phyloP scores from a whole-genome alignment of 495 filamentous ascomycete genomes.

The Aeminium ludgeri region DNA sequence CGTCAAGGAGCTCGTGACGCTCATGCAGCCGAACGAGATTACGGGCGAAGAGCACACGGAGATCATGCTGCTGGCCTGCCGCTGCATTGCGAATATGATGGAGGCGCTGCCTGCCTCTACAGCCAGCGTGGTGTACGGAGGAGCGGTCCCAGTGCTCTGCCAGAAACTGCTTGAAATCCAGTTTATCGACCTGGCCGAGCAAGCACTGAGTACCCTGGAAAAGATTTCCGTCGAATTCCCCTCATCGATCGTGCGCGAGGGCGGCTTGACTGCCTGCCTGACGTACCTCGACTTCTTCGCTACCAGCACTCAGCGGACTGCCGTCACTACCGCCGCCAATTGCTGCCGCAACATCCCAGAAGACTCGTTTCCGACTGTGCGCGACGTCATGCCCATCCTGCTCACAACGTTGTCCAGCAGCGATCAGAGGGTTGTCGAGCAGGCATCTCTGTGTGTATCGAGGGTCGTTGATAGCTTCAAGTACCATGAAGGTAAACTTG shows the following conservation, averaged over 20 bases:
- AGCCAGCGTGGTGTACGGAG: constrained; percentile 88
- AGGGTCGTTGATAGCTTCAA: constrained; percentile 94
- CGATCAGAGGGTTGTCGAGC: constrained; percentile 93
- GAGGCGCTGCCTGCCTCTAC: constrained; percentile 86
- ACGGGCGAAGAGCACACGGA: constrained; percentile 79
- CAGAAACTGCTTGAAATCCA: constrained; percentile 86
- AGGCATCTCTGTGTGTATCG: constrained; percentile 91
- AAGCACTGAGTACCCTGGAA: constrained; percentile 88
- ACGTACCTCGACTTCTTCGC: constrained; percentile 95
- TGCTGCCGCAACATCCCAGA: constrained; percentile 93
- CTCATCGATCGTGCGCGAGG: constrained; percentile 86
- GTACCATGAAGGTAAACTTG: constrained; percentile 66
- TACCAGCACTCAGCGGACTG: constrained; percentile 88
- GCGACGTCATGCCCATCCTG: constrained; percentile 89
- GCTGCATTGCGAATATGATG: constrained; percentile 95
- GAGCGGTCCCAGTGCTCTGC: constrained; percentile 85
- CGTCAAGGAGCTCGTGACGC: constrained; percentile 77
- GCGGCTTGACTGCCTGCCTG: constrained; percentile 82
- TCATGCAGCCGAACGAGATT: constrained; percentile 81
- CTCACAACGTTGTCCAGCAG: constrained; percentile 76
- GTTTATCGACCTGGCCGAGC: constrained; percentile 94
- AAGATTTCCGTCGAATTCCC: constrained; percentile 98
- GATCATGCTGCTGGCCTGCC: constrained; percentile 93
- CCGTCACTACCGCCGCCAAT: constrained; percentile 92
- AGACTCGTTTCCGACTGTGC: constrained; percentile 74